These are phyloP conservation scores for Gardenia jasminoides DNA, from an alignment of 257 asterid genomes.

Conservation along the genomic window DNA sequence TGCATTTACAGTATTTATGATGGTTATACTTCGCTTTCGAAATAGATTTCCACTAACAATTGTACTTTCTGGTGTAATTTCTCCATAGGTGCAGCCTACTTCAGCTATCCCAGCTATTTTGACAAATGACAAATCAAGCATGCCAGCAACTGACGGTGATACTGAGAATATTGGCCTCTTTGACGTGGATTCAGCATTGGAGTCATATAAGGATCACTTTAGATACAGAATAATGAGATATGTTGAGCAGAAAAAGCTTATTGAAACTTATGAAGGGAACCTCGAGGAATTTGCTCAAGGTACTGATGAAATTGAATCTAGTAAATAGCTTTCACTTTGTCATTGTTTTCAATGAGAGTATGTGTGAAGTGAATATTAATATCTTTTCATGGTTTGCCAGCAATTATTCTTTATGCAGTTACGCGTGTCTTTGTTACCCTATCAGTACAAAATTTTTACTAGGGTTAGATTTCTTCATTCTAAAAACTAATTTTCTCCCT, in stretches of 20 bases:
- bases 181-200: slow-evolving; percentile 59
- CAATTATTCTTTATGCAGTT: not conserved
- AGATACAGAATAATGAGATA: slow-evolving; percentile 60
- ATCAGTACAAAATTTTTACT: not conserved
- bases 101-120: slow-evolving; percentile 48
- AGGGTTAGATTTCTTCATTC: not conserved
- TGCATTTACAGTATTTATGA: not conserved
- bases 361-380: not conserved
- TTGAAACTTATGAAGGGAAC: slow-evolving; percentile 69
- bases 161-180: slow-evolving; percentile 51
- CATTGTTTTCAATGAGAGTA: slow-evolving; percentile 6
- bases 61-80: slow-evolving; percentile 18
- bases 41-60: not conserved
- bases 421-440: not conserved
- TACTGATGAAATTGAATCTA: slow-evolving; percentile 35
- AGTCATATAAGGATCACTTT: slow-evolving; percentile 73
- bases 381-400: not conserved
- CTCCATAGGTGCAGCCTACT: slow-evolving; percentile 38
- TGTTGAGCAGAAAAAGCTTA: slow-evolving; percentile 60
- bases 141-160: slow-evolving; percentile 42
- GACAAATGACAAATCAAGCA: slow-evolving; percentile 40
- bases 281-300: slow-evolving; percentile 86
- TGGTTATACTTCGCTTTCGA: no score
- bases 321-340: not conserved
- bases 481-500: not conserved